Evolutionary conservation across 2,329 filamentous ascomycete species (phyloP), one percentile per base, ranked within the genome.

Genomic region (Lachnellula arida): DNA sequence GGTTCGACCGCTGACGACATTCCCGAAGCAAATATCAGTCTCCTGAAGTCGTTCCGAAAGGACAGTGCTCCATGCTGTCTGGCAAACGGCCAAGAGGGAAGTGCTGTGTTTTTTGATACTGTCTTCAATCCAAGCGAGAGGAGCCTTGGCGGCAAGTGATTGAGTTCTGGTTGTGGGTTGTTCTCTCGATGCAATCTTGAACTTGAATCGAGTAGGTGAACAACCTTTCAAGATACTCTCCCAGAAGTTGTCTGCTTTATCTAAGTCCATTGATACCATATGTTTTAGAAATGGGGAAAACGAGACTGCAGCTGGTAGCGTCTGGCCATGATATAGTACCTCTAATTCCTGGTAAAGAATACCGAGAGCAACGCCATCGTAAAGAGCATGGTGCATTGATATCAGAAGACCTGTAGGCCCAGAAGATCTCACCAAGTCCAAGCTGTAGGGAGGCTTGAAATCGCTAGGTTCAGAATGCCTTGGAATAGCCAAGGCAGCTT

Each of bases 1-100:
- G 0, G 85, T 86, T 7, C 92, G 84, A 1, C 92, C 91, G 66
- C 84, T 92, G 54, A 93, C 80, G 2, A 97, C 86, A 64, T 90
- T 94, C 0, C 93, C 92, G 66, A 97, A 96, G 69, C 89, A 94
- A 5, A 96, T 65, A 65, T 96, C 91, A 0, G 74, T 68, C 5
- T 75, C 74, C 1, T 76, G 69, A 2, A 85, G 77, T 2, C 83
- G 73, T 2, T 80, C 73, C 0, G 80, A 75, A 1, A 96, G 68
- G 0, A 88, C 71, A 43, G 80, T 80, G 0, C 84, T 80, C 89
- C 91, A 96, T 1, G 85, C 78, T 3, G 88, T 77, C 70, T 96
- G 91, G 34, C 85, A 80, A 0, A 89, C 63, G 0, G 86, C 81
- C 1, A 93, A 73, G 0, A 91, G 73, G 0, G 87, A 86, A 0